A percentile compares a stretch with the other conserved stretches of the same genome.
phyloP scores from a whole-genome alignment of 2,329 filamentous ascomycete species.

The Beauveria sp. region DNA sequence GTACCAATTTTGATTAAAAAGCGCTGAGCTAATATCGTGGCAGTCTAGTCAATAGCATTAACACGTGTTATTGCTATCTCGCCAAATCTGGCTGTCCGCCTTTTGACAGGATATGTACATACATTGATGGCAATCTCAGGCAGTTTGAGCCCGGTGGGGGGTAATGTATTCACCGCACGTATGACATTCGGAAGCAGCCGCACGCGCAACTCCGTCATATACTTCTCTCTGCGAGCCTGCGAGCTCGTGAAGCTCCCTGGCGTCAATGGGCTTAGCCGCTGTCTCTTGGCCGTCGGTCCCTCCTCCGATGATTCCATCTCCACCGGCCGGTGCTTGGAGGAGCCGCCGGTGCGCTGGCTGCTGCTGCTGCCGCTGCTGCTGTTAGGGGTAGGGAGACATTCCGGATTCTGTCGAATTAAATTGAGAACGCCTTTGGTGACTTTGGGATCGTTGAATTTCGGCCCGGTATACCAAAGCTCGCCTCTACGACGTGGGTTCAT shows the following conservation, averaged over 20 bases:
- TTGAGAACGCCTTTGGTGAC: not conserved
- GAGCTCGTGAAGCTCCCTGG: not conserved
- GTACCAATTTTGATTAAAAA: not conserved
- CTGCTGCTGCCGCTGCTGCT: not conserved
- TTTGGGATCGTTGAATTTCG: not conserved
- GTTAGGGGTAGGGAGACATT: not conserved
- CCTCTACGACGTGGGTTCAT: not conserved
- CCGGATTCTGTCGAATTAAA: not conserved
- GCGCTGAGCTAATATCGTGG: conserved; percentile 11
- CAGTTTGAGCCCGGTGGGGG: conserved; percentile 17
- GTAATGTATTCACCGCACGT: conserved; percentile 18
- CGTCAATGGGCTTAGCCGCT: not conserved
- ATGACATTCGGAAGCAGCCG: conserved; percentile 28
- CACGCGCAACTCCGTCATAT: conserved; percentile 20
- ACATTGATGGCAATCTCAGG: conserved; percentile 25
- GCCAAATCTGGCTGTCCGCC: no score
- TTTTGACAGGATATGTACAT: conserved; percentile 3
- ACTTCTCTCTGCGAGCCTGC: conserved; percentile 9
- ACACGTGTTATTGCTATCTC: no score
- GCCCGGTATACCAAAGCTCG: not conserved
- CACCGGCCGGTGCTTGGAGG: no score
- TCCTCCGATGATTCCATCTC: not conserved
- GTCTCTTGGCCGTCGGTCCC: not conserved
- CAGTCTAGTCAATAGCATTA: conserved; percentile 12
- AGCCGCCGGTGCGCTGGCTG: not conserved